Conservation (phyloP, 2,329 filamentous ascomycete genomes). For the Fusarium globosum region DNA sequence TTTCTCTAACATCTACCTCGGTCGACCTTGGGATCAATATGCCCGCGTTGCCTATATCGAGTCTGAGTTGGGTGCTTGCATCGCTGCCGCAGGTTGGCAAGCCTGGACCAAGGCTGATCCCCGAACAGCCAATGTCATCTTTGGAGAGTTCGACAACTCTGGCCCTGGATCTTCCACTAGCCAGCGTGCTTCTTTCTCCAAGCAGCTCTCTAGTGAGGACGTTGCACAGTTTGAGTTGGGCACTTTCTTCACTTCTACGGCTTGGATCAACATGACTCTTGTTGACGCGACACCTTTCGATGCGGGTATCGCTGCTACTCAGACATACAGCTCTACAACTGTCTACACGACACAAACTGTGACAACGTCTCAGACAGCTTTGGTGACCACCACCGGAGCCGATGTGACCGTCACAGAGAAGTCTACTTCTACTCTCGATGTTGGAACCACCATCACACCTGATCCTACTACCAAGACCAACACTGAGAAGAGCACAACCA, state of each 20-base stretch:
- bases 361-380: slow-evolving; percentile 30
- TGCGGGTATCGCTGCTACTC: slow-evolving; percentile 18
- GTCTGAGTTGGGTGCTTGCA: slow-evolving; percentile 24
- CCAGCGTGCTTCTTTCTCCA: slow-evolving; percentile 37
- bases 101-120: slow-evolving; percentile 38
- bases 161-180: slow-evolving; percentile 33
- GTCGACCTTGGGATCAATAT: slow-evolving; percentile 38
- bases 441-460: slow-evolving; percentile 38
- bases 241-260: slow-evolving; percentile 34
- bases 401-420: slow-evolving; percentile 26
- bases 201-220: slow-evolving; percentile 7
- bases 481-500: slow-evolving; percentile 31
- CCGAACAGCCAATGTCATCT: slow-evolving; percentile 34
- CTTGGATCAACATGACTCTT: slow-evolving; percentile 40
- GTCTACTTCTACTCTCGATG: slow-evolving; percentile 27
- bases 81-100: slow-evolving; percentile 34
- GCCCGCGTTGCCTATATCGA: slow-evolving; percentile 40
- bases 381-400: slow-evolving; percentile 21
- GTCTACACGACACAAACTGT: slow-evolving; percentile 36
- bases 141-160: slow-evolving; percentile 36
- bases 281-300: slow-evolving; percentile 36
- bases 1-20: slow-evolving; percentile 37
- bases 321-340: slow-evolving; percentile 21
- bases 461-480: slow-evolving; percentile 30
- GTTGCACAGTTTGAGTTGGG: slow-evolving; percentile 33